Percentiles rank a stretch among this genome's conserved stretches.
Evolutionary conservation across 208 protist genomes (phyloP).

Genomic region (Crithidia bombi): DNA sequence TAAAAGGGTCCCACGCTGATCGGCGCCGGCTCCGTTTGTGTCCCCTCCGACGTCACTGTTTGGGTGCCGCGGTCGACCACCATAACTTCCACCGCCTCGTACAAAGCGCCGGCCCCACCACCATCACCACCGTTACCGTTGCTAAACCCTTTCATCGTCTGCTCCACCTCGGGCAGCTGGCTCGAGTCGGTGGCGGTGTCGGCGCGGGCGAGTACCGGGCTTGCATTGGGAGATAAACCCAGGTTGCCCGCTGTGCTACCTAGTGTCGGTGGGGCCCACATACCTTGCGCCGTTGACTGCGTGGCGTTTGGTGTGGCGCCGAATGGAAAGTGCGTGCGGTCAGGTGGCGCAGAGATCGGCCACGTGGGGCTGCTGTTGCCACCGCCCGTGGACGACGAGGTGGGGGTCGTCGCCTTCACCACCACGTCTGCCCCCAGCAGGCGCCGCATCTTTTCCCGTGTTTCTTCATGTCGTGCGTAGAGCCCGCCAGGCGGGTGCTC

Average conservation of each 20-base stretch:
- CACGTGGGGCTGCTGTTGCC: slow-evolving; percentile 13
- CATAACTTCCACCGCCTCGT: slow-evolving; percentile 14
- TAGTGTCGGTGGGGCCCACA: slow-evolving; percentile 8
- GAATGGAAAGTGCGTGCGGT: slow-evolving; percentile 29
- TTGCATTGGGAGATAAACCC: background rate
- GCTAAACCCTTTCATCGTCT: slow-evolving; percentile 23
- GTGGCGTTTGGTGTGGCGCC: slow-evolving; percentile 20
- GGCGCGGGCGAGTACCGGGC: background rate
- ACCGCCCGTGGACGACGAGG: slow-evolving; percentile 15
- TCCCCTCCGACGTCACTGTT: slow-evolving; percentile 65
- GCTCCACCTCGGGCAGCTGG: slow-evolving; percentile 30
- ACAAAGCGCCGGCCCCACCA: background rate
- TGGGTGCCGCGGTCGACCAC: slow-evolving; percentile 81
- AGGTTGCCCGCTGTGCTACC: background rate
- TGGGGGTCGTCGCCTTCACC: slow-evolving; percentile 26
- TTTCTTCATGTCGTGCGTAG: slow-evolving; percentile 48
- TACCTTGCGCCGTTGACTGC: slow-evolving; percentile 5
- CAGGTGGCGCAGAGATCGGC: slow-evolving; percentile 18
- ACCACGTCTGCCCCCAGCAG: slow-evolving; percentile 52
- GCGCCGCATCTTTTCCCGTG: slow-evolving; percentile 60
- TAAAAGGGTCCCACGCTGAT: slow-evolving; percentile 26
- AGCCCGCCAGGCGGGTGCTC: slow-evolving; percentile 19
- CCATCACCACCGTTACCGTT: background rate
- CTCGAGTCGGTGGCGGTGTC: slow-evolving; percentile 24
- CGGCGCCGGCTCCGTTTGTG: slow-evolving; percentile 77